These are phyloP conservation scores for Parachaetomium inaequale DNA, from an alignment of 495 filamentous ascomycete genomes.

Conservation along the genomic window DNA sequence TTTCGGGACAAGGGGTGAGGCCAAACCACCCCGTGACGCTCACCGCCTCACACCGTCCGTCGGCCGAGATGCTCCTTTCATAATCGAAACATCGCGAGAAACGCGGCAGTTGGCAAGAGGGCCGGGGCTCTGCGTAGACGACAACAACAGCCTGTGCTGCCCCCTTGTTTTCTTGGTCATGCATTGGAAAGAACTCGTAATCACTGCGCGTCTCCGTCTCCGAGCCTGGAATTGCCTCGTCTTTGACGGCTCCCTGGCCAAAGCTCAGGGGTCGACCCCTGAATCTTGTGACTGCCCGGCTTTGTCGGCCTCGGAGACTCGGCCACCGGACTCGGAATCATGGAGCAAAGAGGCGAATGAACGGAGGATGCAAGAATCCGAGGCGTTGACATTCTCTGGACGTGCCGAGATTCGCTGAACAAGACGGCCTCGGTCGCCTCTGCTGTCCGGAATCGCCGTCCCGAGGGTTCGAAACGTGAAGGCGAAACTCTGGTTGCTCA, in stretches of 20 bases:
- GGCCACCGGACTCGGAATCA: background rate
- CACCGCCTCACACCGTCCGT: constrained; percentile 1
- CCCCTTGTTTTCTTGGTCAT: background rate
- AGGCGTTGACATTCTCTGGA: background rate
- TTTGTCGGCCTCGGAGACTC: background rate
- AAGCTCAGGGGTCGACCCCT: background rate
- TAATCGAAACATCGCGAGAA: background rate
- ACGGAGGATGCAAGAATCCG: too few relatives aligned
- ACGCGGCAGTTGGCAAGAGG: background rate
- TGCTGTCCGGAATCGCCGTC: background rate
- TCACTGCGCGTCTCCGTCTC: background rate
- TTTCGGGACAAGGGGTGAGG: background rate
- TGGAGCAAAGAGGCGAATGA: background rate
- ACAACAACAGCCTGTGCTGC: background rate
- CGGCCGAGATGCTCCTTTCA: background rate
- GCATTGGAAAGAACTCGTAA: background rate
- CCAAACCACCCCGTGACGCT: constrained; percentile 5
- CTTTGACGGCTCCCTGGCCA: background rate
- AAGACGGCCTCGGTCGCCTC: background rate
- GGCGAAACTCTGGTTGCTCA: background rate
- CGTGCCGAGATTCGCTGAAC: background rate
- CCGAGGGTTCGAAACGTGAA: background rate
- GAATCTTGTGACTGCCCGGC: background rate
- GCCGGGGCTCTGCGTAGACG: too few relatives aligned
- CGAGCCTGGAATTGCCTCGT: background rate